Conservation (phyloP, 1,284 basidiomycete genomes). For the Ustilago crameri region DNA sequence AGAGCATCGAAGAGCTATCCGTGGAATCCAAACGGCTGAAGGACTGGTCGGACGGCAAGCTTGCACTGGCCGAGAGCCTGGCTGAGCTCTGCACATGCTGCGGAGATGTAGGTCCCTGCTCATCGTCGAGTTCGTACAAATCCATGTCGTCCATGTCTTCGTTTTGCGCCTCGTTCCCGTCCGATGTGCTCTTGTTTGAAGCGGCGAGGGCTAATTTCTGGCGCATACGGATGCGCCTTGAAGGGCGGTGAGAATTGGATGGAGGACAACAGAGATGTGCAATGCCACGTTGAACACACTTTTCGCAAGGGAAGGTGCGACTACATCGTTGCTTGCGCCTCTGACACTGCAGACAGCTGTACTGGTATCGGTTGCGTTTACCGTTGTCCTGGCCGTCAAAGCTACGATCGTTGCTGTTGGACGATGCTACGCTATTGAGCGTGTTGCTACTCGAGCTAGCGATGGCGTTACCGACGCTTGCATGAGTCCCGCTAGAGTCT, state of each 20-base stretch:
- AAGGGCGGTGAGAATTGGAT: conserved; percentile 33
- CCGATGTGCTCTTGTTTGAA: background rate
- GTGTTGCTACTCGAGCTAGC: conserved; percentile 3
- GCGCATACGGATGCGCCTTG: conserved; percentile 37
- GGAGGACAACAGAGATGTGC: conserved; percentile 40
- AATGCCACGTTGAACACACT: conserved; percentile 43
- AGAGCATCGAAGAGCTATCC: background rate
- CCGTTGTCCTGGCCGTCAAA: conserved; percentile 21
- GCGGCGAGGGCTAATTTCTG: conserved; percentile 25
- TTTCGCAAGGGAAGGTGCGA: conserved; percentile 42
- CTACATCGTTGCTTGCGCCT: conserved; percentile 44
- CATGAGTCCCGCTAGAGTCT: background rate
- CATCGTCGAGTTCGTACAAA: conserved; percentile 36
- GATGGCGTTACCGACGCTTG: background rate
- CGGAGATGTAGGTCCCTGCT: conserved; percentile 11
- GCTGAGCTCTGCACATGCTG: background rate
- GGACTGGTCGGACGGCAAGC: background rate
- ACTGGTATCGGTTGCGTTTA: conserved; percentile 47
- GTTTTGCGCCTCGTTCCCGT: conserved; percentile 1
- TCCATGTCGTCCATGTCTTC: conserved; percentile 33
- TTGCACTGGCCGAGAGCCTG: background rate
- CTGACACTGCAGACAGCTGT: conserved; percentile 46
- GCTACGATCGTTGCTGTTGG: conserved; percentile 10
- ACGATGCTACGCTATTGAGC: background rate
- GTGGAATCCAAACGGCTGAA: background rate